Conservation (phyloP, 1,139 yeast species). For the Yamadazyma dendronema region DNA sequence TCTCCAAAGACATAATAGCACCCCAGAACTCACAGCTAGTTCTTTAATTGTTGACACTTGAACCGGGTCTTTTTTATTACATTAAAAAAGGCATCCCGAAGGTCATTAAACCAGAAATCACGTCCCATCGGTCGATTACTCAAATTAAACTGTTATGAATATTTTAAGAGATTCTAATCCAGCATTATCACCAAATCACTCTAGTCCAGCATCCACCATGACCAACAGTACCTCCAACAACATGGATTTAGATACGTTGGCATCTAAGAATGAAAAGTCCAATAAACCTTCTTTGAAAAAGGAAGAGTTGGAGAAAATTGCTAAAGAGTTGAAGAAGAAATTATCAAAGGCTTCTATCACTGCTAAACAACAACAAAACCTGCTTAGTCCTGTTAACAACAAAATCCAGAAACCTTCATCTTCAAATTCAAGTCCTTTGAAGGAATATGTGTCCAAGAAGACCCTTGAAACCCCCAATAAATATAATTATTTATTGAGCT, state of each 20-base stretch:
- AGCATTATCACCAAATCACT: background rate
- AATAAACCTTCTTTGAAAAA: slow-evolving; percentile 30
- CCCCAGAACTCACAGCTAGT: background rate
- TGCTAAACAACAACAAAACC: slow-evolving; percentile 39
- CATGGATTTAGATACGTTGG: slow-evolving; percentile 8
- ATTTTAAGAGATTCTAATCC: slow-evolving; percentile 3
- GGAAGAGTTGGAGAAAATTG: slow-evolving; percentile 48
- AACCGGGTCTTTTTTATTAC: no score
- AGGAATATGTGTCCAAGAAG: slow-evolving; percentile 26
- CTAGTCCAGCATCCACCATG: background rate
- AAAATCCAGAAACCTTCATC: slow-evolving; percentile 12
- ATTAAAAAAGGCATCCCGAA: no score
- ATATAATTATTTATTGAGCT: slow-evolving; percentile 24
- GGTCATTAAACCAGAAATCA: no score
- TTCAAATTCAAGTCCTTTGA: slow-evolving; percentile 25
- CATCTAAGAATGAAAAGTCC: slow-evolving; percentile 1
- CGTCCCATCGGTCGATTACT: background rate
- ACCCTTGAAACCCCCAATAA: slow-evolving; percentile 17
- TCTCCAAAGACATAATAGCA: background rate
- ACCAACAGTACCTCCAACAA: slow-evolving; percentile 1
- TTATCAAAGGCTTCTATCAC: slow-evolving; percentile 46
- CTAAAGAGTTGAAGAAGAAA: slow-evolving; percentile 44
- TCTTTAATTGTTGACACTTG: no score
- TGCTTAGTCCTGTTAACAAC: slow-evolving; percentile 22
- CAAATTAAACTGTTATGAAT: slow-evolving; percentile 2